Base-by-base conservation (phyloP, 257 asterid genomes). In the Nyctanthes arbortristis region DNA sequence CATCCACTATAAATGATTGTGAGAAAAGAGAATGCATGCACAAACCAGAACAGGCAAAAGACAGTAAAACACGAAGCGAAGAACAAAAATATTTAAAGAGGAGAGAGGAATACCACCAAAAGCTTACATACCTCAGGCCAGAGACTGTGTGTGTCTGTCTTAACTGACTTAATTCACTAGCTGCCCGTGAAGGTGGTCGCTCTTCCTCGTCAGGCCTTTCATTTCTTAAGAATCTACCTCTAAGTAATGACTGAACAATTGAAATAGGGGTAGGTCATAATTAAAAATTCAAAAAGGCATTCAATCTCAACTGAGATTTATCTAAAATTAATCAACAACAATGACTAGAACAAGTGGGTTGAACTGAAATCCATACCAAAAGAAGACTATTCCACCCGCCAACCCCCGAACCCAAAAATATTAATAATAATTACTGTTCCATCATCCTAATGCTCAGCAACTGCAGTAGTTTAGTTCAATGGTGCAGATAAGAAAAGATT, bases 141-240 rank as follows among this genome's bases (percentile, higher is more conserved):
- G 92, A 86, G 73, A 86, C 92, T 9, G 89, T 84, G 73, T 86
- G 87, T 5, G 86, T 79, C 74, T 86, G 89, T 75, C 92, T 84
- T 72, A 86, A 75, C 77, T 84, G 92, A 76, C 63, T 73, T 54
- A 86, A 54, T 71, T 86, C 92, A 63, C 81, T 68, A 68, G 82
- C 86, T 43, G 89, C 88, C 79, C 76, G 30, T 73, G 89, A 81
- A 59, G 89, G 89, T 5, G 79, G 84, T 73, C 92, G 76, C 79
- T 81, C 89, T 69, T 86, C 89, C 75, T 84, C 89, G 65, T 36
- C 77, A 35, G 84, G 89, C 73, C 80, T 71, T 77, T 86, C 92
- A 69, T 79, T 86, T 72, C 92, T 81, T 74, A 86, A 74, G 77
- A 86, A 86, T 56, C 92, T 79, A 43, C 92, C 89, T 81, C 92